phyloP scores from a whole-genome alignment of 192 early-diverging fungal genomes.

The Coemansia sp. region DNA sequence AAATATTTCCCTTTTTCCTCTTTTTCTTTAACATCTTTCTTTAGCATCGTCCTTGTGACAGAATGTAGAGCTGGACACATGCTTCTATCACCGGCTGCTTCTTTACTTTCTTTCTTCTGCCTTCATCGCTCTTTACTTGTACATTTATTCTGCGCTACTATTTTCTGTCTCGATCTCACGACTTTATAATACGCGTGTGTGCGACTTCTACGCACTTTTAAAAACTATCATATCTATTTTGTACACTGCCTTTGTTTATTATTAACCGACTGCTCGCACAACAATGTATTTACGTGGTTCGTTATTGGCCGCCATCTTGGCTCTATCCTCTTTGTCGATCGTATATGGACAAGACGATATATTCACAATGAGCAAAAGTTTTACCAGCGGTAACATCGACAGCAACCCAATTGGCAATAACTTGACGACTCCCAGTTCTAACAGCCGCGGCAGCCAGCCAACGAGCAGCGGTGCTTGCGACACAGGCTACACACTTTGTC shows the following conservation, averaged over 20 bases:
- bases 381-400: not conserved
- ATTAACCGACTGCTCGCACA: not conserved
- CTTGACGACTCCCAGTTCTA: not conserved
- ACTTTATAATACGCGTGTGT: too few relatives aligned
- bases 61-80: not conserved
- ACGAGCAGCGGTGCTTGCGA: slow-evolving; percentile 7
- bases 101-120: slow-evolving; percentile 8
- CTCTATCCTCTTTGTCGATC: slow-evolving; percentile 4
- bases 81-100: not conserved
- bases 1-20: not conserved
- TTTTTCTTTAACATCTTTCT: not conserved
- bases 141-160: not conserved
- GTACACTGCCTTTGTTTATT: not conserved
- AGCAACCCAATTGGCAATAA: not conserved
- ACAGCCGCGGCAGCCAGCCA: not conserved
- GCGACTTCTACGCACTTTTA: not conserved
- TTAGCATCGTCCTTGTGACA: not conserved
- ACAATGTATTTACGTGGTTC: not conserved
- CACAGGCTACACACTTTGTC: slow-evolving; percentile 29
- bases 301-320: slow-evolving; percentile 12
- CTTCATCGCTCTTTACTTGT: not conserved
- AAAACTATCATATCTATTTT: not conserved
- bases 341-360: slow-evolving; percentile 8
- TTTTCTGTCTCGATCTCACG: not conserved
- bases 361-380: not conserved